phyloP scores from a whole-genome alignment of 345 rosid species.

The Dipteronia sinensis region DNA sequence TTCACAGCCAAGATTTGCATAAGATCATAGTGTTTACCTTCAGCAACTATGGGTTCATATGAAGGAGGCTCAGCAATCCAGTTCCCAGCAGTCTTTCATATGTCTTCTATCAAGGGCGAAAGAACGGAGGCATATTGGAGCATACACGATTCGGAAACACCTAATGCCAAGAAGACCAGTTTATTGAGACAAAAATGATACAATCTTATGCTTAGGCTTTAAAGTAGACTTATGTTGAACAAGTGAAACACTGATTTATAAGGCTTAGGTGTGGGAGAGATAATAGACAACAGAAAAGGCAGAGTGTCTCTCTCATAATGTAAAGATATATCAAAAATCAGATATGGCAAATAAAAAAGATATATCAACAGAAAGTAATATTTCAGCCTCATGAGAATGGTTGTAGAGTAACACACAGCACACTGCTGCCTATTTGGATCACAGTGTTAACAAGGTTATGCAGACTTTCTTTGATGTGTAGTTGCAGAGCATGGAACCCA shows the following conservation, averaged over 20 bases:
- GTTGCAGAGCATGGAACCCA: not conserved
- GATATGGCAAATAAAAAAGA: not conserved
- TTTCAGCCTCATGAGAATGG: not conserved
- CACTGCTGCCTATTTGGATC: not conserved
- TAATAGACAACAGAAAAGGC: not conserved
- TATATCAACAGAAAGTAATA: not conserved
- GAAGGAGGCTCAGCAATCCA: slow-evolving; percentile 82
- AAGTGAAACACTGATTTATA: not conserved
- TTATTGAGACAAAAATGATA: not conserved
- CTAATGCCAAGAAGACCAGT: slow-evolving; percentile 33
- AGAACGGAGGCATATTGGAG: slow-evolving; percentile 64
- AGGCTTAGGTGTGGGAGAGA: not conserved
- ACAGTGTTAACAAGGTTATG: not conserved
- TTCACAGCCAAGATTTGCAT: not conserved
- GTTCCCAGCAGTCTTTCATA: slow-evolving; percentile 81
- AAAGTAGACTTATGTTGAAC: not conserved
- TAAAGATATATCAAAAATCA: not conserved
- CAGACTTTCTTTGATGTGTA: not conserved
- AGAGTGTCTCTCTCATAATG: not conserved
- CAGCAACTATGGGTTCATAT: slow-evolving; percentile 68
- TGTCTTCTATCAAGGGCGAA: slow-evolving; percentile 92
- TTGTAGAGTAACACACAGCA: not conserved
- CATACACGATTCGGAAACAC: slow-evolving; percentile 77
- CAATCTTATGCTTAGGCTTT: not conserved
- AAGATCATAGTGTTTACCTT: slow-evolving; percentile 45